Evolutionary conservation across 306 rosid genomes (phyloP).

Genomic region (Rosa multiflora): DNA sequence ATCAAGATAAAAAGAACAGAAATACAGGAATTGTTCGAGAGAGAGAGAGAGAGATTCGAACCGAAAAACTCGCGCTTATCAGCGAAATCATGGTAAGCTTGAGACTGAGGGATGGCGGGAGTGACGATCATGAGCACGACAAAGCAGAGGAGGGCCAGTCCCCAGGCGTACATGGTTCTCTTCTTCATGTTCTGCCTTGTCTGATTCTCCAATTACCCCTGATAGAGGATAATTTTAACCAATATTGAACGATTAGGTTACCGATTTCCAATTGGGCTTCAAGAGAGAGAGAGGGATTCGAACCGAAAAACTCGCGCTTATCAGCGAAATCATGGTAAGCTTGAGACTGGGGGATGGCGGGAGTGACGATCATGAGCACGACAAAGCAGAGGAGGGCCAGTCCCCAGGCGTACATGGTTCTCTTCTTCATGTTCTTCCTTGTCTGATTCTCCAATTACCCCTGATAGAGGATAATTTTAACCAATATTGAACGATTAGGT

Average conservation of each 20-base stretch:
- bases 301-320: conserved; percentile 72
- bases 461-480: too few species aligned
- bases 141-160: conserved; percentile 54
- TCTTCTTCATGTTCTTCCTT: conserved; percentile 43
- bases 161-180: conserved; percentile 48
- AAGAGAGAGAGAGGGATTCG: conserved; percentile 13
- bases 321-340: conserved; percentile 85
- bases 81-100: conserved; percentile 80
- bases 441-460: too few species aligned
- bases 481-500: not conserved
- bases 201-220: too few species aligned
- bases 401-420: conserved; percentile 45
- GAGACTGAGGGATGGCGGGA: conserved; percentile 78
- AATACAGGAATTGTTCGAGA: not conserved
- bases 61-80: conserved; percentile 79
- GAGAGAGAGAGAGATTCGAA: conserved; percentile 22
- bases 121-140: conserved; percentile 68
- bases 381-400: conserved; percentile 58
- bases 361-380: conserved; percentile 72
- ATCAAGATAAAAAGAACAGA: not conserved
- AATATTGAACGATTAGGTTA: not conserved
- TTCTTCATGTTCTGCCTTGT: conserved; percentile 40
- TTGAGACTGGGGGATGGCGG: conserved; percentile 77
- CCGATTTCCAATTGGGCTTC: too few species aligned
- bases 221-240: too few species aligned